Evolutionary conservation across 352 stramenopile genomes (phyloP), one percentile per base, ranked within the genome.

Genomic region (Pythium dissimile): DNA sequence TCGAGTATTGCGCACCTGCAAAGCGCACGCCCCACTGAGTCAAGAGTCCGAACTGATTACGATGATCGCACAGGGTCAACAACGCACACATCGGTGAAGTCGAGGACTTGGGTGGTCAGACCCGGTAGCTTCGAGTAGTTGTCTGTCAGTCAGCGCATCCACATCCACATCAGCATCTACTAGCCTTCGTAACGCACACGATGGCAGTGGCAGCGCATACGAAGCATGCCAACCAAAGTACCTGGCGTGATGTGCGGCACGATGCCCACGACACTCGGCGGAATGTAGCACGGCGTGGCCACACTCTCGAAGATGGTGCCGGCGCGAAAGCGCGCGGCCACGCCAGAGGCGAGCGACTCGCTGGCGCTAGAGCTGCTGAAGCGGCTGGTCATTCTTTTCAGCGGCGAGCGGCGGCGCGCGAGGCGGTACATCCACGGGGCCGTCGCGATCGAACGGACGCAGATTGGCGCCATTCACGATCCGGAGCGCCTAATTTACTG

Each of bases 201-300:
- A 37, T 11, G 20, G n/a, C 47, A 53, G 15, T 18, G 26, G 28
- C 10, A 43, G 27, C 42, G 11, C n/a, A 27, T 5, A 21, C 31
- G 23, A 30, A 28, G 32, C 7, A 11, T 9, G 12, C 2, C n/a
- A n/a, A n/a, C n/a, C n/a, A 18, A 42, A 15, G 30, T 61, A 85
- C 77, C 77, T 65, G 79, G 80, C 16, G 82, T 92, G 47, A 92
- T 56, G 65, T 88, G 78, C 20, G 82, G 80, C 30, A 90, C 67
- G 53, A 83, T 88, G 49, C 80, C 82, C 23, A 71, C 67, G 58
- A 90, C 69, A 18, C 73, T 81, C 20, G 82, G 67, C 28, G 82
- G 80, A 21, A 92, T 60, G 67, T 88, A 92, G 63, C 82, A 92
- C 28, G 82, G 82, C 66, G 82, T 89, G 34, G 62, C 13, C 18